Percentiles rank a stretch among this genome's conserved stretches.
phyloP scores from a whole-genome alignment of 495 filamentous ascomycete species.

The Aspergillus sparsus region DNA sequence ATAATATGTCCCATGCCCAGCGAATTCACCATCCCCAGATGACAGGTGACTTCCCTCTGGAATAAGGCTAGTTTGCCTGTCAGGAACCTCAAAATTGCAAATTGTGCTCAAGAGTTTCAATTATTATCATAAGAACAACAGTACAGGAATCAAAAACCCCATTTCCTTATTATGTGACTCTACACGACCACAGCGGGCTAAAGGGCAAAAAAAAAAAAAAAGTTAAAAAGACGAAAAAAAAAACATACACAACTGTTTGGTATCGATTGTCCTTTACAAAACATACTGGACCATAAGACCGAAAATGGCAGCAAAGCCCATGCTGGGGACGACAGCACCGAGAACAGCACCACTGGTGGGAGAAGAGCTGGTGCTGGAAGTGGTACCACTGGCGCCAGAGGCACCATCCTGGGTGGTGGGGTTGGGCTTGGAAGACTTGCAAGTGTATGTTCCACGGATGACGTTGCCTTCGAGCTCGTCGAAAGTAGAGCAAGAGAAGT shows the following conservation, averaged over 20 bases:
- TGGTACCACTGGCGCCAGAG: conserved; percentile 37
- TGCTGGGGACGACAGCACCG: conserved; percentile 43
- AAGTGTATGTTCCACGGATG: conserved; percentile 66
- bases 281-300: conserved; percentile 47
- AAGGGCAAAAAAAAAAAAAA: conserved; percentile 34
- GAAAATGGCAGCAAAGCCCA: conserved; percentile 47
- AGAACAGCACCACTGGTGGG: conserved; percentile 31
- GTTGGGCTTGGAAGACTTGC: conserved; percentile 45
- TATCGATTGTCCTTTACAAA: conserved; percentile 40
- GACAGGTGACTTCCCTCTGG: conserved; percentile 26
- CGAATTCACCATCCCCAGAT: conserved; percentile 2
- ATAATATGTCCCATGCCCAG: conserved; percentile 14
- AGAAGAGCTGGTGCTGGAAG: conserved; percentile 31
- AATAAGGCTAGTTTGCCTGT: conserved; percentile 24
- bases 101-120: conserved; percentile 47
- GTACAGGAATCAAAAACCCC: conserved; percentile 39
- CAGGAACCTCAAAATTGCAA: conserved; percentile 32
- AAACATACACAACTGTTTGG: conserved; percentile 23
- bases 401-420: conserved; percentile 50
- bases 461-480: conserved; percentile 40
- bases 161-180: conserved; percentile 40
- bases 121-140: conserved; percentile 52
- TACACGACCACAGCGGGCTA: conserved; percentile 32
- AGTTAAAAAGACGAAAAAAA: conserved; percentile 18
- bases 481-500: conserved; percentile 59